Conservation (phyloP, 1,139 yeast genomes). For the Insectozyma bohioensis region DNA sequence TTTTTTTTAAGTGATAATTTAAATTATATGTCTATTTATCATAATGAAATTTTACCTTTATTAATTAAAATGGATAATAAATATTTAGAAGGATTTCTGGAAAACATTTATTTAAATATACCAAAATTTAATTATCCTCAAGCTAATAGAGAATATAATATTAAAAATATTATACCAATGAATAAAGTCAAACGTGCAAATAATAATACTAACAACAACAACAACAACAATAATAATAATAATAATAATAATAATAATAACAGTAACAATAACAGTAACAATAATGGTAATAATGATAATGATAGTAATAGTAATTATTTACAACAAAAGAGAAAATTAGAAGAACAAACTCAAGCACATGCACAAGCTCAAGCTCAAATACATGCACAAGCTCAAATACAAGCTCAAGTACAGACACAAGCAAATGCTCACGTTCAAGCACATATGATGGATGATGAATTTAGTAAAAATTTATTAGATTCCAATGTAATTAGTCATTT, state of each 20-base stretch:
- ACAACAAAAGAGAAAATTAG: conserved; percentile 1
- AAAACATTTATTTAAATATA: conserved; percentile 29
- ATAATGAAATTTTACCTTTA: conserved; percentile 38
- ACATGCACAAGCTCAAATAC: conserved; percentile 1
- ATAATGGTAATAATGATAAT: too few relatives aligned
- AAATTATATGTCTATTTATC: conserved; percentile 39
- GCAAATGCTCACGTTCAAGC: conserved; percentile 1
- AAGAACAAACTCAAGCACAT: conserved; percentile 10
- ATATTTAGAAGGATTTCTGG: conserved; percentile 23
- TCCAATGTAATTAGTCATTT: conserved; percentile 7
- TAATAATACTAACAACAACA: too few relatives aligned
- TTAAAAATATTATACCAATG: conserved; percentile 27
- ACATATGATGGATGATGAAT: too few relatives aligned
- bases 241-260: too few relatives aligned
- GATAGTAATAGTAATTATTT: too few relatives aligned
- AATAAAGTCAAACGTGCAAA: too few relatives aligned
- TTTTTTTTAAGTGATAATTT: conserved; percentile 39
- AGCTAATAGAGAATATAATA: conserved; percentile 27
- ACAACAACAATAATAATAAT: too few relatives aligned
- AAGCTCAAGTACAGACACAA: conserved; percentile 4
- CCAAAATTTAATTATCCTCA: conserved; percentile 38
- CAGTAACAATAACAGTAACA: too few relatives aligned
- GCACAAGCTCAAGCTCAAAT: conserved; percentile 2
- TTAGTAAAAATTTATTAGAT: conserved; percentile 11
- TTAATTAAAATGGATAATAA: conserved; percentile 29